Conservation (phyloP, 805 yeast species). For the Saccharomycopsis vini region DNA sequence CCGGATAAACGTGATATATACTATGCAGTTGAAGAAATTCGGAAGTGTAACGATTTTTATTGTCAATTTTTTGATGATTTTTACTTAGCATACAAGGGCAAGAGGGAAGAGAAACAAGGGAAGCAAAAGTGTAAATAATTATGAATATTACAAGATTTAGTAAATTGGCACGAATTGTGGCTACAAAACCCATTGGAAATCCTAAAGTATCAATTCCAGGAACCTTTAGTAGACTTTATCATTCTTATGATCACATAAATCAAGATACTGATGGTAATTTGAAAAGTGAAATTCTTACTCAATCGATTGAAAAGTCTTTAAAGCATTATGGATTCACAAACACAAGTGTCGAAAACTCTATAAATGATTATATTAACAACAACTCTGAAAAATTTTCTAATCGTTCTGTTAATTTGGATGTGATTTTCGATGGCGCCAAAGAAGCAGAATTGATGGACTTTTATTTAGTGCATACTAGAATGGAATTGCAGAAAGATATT, state of each 20-base stretch:
- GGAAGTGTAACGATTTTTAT: too few relatives aligned
- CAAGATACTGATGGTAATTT: conserved; percentile 1
- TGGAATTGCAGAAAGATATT: conserved; percentile 5
- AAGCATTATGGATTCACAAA: conserved; percentile 11
- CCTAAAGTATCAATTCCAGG: neutral
- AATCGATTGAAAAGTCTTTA: conserved; percentile 4
- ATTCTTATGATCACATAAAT: conserved; percentile 11
- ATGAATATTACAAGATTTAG: too few relatives aligned
- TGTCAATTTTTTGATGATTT: too few relatives aligned
- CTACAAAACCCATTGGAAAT: neutral
- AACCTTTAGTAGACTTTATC: conserved; percentile 8
- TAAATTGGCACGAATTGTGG: too few relatives aligned
- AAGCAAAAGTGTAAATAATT: too few relatives aligned
- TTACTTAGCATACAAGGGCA: too few relatives aligned
- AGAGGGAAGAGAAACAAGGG: too few relatives aligned
- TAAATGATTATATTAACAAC: neutral
- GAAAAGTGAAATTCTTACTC: conserved; percentile 8
- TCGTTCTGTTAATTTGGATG: conserved; percentile 5
- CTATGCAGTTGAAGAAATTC: too few relatives aligned
- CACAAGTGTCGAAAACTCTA: conserved; percentile 7
- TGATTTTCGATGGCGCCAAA: conserved; percentile 4
- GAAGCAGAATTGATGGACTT: conserved; percentile 5
- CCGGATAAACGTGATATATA: too few relatives aligned
- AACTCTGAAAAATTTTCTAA: neutral
- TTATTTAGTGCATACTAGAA: conserved; percentile 9